Evolutionary conservation across 225 moss, liverwort and hornwort genomes (phyloP), one percentile per base, ranked within the genome.

Genomic region (Pseudoscleropodium purum): DNA sequence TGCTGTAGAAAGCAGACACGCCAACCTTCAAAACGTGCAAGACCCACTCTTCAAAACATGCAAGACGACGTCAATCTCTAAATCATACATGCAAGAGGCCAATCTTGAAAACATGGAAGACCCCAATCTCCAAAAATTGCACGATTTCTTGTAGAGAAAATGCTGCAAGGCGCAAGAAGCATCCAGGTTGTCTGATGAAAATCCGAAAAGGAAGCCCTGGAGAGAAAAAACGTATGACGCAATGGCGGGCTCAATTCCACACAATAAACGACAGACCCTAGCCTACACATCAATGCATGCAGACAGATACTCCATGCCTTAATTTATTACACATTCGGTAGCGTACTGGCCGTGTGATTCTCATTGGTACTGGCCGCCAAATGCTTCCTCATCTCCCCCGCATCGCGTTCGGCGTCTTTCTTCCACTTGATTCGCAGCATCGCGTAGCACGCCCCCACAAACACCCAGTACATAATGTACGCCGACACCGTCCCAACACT

Each of bases 401-500:
- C 88, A 43, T 93, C 93, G n/a, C 89, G 84, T 5, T 87, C 66
- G 13, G 95, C 90, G 31, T 92, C 94, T 31, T 86, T 85, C 41
- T 87, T 90, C 94, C 95, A 92, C 84, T 94, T 94, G 5, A 89
- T 37, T 20, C 87, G 89, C 36, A 95, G 84, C 37, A 75, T 0
- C 45, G 87, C 18, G 52, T 87, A 88, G 23, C 84, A 49, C 4
- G 26, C 76, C 5, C 49, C 47, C 3, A 96, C 85, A 61, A 96
- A 95, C 49, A 85, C 91, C 94, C 95, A 96, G 90, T 95, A 96
- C 18, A 18, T 12, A 60, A 96, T 84, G 92, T 96, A 95, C 52
- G 92, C 77, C 15, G 85, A 85, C 37, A 95, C 82, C 5, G 96
- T 95, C 21, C 95, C 95, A 26, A 94, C 92, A 8, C 92, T 95